These are phyloP conservation scores for Carex parvula DNA, from an alignment of 176 grass and related monocot species.

Conservation along the genomic window DNA sequence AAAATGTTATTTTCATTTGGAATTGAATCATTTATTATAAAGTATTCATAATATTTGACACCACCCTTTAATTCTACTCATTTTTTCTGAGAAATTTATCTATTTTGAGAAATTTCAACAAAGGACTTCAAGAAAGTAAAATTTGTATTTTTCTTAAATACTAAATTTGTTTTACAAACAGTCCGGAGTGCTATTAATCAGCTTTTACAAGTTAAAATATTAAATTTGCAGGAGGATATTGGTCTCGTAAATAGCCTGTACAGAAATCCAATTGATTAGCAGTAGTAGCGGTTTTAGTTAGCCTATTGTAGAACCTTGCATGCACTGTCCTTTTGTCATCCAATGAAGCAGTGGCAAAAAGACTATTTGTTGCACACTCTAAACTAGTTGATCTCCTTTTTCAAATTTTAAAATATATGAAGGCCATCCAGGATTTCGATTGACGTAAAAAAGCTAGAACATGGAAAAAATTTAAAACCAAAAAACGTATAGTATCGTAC, in stretches of 20 bases:
- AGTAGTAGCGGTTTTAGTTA: too few relatives aligned
- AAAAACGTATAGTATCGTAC: neutral
- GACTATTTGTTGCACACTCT: neutral
- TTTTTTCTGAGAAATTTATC: neutral
- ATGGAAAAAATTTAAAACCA: neutral
- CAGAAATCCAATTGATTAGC: neutral
- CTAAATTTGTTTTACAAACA: neutral
- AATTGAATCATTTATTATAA: neutral
- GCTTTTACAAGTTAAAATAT: too few relatives aligned
- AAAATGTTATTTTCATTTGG: neutral
- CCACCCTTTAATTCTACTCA: neutral
- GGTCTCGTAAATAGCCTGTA: neutral
- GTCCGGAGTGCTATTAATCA: too few relatives aligned
- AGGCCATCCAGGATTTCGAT: neutral
- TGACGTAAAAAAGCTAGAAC: neutral
- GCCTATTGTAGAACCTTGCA: neutral
- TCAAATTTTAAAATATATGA: neutral
- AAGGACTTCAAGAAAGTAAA: neutral
- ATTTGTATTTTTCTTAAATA: neutral
- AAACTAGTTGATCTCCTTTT: neutral
- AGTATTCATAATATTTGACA: neutral
- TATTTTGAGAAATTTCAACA: neutral
- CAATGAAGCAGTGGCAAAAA: neutral
- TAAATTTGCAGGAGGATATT: neutral
- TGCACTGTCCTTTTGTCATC: neutral